phyloP scores from a whole-genome alignment of 805 yeast genomes.

The Barnettozyma vustinii region DNA sequence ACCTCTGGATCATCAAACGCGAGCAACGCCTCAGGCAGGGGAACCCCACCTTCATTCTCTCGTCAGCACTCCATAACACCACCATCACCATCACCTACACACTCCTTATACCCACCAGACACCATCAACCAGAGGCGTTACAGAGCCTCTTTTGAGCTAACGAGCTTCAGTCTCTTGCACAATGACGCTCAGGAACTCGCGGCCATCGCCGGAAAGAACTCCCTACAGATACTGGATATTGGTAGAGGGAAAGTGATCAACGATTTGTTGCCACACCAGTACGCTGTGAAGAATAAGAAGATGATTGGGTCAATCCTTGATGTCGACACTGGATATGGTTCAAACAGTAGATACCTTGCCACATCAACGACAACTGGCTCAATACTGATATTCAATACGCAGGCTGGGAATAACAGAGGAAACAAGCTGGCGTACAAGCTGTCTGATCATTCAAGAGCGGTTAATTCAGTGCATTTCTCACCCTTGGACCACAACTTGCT shows the following conservation, averaged over 20 bases:
- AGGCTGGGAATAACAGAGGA: conserved; percentile 24
- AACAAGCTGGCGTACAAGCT: conserved; percentile 28
- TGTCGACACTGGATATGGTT: conserved; percentile 37
- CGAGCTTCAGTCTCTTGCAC: conserved; percentile 18
- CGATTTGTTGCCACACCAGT: conserved; percentile 29
- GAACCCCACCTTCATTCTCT: conserved; percentile 6
- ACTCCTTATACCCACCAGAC: neutral
- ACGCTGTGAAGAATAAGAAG: conserved; percentile 27
- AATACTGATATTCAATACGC: conserved; percentile 30
- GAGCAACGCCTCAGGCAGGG: conserved; percentile 9
- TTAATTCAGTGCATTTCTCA: conserved; percentile 38
- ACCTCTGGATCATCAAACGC: conserved; percentile 12
- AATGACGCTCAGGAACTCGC: conserved; percentile 20
- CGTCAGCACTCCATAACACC: conserved; percentile 2
- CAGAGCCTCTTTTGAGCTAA: conserved; percentile 29
- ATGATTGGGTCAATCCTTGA: conserved; percentile 38
- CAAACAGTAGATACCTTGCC: conserved; percentile 35
- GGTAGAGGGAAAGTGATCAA: conserved; percentile 29
- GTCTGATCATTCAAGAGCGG: conserved; percentile 41
- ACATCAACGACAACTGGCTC: conserved; percentile 44
- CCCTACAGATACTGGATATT: conserved; percentile 33
- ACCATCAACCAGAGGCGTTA: conserved; percentile 20
- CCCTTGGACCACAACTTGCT: conserved; percentile 34
- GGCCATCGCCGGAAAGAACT: conserved; percentile 39
- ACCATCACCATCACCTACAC: neutral